These are phyloP conservation scores for Amylocystis lapponica DNA, from an alignment of 768 basidiomycete genomes.

Conservation along the genomic window DNA sequence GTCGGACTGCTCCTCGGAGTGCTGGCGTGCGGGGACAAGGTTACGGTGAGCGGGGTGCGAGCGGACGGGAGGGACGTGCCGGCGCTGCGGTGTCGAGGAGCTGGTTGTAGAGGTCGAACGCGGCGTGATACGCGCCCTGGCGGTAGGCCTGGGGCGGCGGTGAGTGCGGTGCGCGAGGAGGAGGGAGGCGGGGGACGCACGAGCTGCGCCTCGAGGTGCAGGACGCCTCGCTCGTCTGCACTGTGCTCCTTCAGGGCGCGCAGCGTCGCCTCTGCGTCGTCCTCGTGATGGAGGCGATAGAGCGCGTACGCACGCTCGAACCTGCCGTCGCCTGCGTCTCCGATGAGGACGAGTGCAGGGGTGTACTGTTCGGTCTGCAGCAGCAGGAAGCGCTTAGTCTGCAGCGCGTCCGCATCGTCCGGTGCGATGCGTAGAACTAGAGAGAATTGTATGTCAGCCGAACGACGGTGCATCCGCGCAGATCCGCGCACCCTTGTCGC, in stretches of 20 bases:
- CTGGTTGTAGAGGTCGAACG: constrained; percentile 74
- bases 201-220: constrained; percentile 85
- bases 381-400: constrained; percentile 83
- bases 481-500: constrained; percentile 71
- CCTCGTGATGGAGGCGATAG: constrained; percentile 77
- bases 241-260: constrained; percentile 37
- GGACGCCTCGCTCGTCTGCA: constrained; percentile 45
- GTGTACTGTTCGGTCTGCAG: constrained; percentile 83
- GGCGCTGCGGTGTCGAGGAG: constrained; percentile 74
- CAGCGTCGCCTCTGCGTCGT: constrained; percentile 56
- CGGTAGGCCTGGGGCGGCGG: constrained; percentile 62
- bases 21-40: too few relatives aligned
- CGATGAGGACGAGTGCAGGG: constrained; percentile 59
- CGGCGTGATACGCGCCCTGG: constrained; percentile 64
- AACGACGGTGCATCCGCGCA: neutral
- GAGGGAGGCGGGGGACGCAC: constrained; percentile 37
- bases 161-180: constrained; percentile 1
- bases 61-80: constrained; percentile 34
- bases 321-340: constrained; percentile 12
- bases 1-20: constrained; percentile 84
- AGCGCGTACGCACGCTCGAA: constrained; percentile 81
- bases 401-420: constrained; percentile 61
- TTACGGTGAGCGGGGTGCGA: too few relatives aligned
- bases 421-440: constrained; percentile 70
- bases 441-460: neutral